Evolutionary conservation across 345 rosid species (phyloP).

Genomic region (Boechera retrofracta): DNA sequence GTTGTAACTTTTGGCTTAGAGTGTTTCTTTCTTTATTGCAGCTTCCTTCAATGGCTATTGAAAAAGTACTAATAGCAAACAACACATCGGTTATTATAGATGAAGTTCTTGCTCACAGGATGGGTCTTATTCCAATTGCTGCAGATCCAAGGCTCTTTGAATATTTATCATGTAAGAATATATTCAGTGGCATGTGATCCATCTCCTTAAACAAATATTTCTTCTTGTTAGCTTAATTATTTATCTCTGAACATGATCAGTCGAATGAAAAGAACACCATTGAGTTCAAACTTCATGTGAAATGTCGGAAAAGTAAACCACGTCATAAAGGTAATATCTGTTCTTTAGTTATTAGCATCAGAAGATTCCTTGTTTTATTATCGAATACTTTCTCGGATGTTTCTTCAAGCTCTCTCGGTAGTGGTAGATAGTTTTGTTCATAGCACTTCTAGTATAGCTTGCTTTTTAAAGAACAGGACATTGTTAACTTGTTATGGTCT

Average conservation of each 20-base stretch:
- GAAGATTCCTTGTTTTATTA: conserved; percentile 1
- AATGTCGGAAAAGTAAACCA: conserved; percentile 52
- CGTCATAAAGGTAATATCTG: conserved; percentile 62
- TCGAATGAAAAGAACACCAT: conserved; percentile 91
- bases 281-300: conserved; percentile 87
- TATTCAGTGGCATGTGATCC: neutral
- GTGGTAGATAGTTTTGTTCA: conserved; percentile 24
- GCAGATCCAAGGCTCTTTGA: conserved; percentile 91
- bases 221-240: neutral
- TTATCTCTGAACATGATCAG: conserved; percentile 54
- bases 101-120: conserved; percentile 93
- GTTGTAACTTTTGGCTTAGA: neutral
- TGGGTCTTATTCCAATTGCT: conserved; percentile 86
- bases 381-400: conserved; percentile 17
- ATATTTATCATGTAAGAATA: conserved; percentile 70
- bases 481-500: neutral
- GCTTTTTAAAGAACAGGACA: neutral
- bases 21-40: conserved; percentile 40
- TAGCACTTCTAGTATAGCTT: neutral
- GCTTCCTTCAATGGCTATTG: conserved; percentile 98
- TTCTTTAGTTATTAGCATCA: conserved; percentile 16
- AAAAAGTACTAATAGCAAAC: conserved; percentile 83
- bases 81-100: conserved; percentile 89
- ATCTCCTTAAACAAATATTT: neutral
- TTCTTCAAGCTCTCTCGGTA: conserved; percentile 28